These are phyloP conservation scores for Hamamelis virginiana DNA, from an alignment of 164 flowering plant species.

Conservation along the genomic window DNA sequence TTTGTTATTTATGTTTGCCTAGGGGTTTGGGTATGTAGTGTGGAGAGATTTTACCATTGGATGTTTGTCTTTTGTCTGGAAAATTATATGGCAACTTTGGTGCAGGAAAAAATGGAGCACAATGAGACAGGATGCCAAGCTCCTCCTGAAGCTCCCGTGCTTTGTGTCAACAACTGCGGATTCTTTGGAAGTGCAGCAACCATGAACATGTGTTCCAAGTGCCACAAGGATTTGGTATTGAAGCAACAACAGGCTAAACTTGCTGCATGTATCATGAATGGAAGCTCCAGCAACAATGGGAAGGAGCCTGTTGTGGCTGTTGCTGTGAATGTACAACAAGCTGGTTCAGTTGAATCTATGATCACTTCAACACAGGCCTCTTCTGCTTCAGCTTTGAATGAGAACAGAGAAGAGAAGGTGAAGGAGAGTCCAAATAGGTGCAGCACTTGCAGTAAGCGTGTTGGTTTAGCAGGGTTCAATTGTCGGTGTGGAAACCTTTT, in stretches of 20 bases:
- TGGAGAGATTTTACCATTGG: neutral
- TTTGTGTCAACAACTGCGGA: constrained; percentile 37
- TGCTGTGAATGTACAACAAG: constrained; percentile 4
- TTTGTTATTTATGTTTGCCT: too few species aligned
- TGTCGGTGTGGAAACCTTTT: constrained; percentile 35
- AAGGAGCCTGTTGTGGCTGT: constrained; percentile 13
- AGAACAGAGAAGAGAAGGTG: constrained; percentile 9
- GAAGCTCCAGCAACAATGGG: constrained; percentile 11
- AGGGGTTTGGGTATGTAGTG: neutral
- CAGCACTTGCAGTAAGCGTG: constrained; percentile 30
- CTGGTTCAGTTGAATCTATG: constrained; percentile 3
- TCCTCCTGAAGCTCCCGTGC: constrained; percentile 28
- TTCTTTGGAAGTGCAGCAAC: constrained; percentile 43
- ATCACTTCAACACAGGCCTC: constrained; percentile 3
- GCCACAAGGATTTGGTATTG: constrained; percentile 35
- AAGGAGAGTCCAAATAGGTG: constrained; percentile 31
- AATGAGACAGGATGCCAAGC: constrained; percentile 27
- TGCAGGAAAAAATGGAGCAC: constrained; percentile 21
- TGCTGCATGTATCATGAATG: constrained; percentile 26
- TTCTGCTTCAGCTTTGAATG: constrained; percentile 6
- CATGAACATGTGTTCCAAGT: constrained; percentile 46
- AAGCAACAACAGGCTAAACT: constrained; percentile 37
- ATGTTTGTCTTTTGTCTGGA: neutral
- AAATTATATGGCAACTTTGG: neutral
- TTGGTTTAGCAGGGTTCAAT: constrained; percentile 36